A percentile compares a stretch with the other conserved stretches of the same genome.
These are phyloP conservation scores for Hirsutella thompsonii DNA, from an alignment of 2,329 filamentous ascomycete genomes.

Conservation along the genomic window DNA sequence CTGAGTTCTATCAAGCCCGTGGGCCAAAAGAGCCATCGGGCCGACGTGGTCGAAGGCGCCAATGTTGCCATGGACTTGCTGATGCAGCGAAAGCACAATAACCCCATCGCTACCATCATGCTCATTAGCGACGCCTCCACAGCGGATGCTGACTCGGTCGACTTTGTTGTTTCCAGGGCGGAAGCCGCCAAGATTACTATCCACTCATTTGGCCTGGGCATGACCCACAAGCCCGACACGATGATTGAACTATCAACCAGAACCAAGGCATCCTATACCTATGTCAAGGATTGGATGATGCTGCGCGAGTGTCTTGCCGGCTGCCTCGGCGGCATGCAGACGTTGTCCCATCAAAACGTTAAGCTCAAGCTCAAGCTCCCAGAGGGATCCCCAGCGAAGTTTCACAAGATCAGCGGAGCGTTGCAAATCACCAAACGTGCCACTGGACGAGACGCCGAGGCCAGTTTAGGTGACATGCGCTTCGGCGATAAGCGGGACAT, in stretches of 20 bases:
- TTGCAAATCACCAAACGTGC: conserved; percentile 94
- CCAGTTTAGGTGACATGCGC: conserved; percentile 76
- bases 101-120: conserved; percentile 88
- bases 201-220: conserved; percentile 88
- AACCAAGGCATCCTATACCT: conserved; percentile 94
- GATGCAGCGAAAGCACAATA: conserved; percentile 95
- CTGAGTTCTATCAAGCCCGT: conserved; percentile 82
- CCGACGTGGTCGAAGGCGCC: conserved; percentile 92
- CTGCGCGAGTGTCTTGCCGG: conserved; percentile 89
- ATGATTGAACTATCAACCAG: conserved; percentile 95
- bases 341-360: conserved; percentile 94
- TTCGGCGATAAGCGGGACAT: conserved; percentile 94
- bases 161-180: conserved; percentile 92
- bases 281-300: conserved; percentile 99
- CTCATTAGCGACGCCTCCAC: conserved; percentile 96
- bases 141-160: conserved; percentile 86
- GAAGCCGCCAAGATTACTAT: conserved; percentile 97
- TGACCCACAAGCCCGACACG: conserved; percentile 96
- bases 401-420: conserved; percentile 95
- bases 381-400: conserved; percentile 93
- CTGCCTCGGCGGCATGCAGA: conserved; percentile 82
- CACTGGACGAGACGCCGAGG: conserved; percentile 87
- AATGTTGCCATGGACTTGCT: conserved; percentile 97
- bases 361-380: conserved; percentile 89
- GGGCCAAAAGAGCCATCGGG: conserved; percentile 90